These are phyloP conservation scores for Stylosanthes scabra DNA, from an alignment of 331 rosid genomes.

Conservation along the genomic window DNA sequence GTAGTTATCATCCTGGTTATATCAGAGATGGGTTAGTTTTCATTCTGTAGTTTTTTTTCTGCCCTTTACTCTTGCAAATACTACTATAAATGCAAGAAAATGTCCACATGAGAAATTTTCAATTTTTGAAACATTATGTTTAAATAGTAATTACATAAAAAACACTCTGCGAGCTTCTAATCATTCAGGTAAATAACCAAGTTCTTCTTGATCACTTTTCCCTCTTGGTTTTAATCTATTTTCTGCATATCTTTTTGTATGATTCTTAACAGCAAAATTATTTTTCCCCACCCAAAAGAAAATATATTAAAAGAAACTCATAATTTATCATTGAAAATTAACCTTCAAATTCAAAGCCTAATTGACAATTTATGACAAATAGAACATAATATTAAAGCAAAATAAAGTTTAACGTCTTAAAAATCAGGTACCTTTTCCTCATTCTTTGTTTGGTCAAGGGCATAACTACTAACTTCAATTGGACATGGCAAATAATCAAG, in stretches of 20 bases:
- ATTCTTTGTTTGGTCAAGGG: conserved; percentile 84
- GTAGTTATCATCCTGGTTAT: conserved; percentile 9
- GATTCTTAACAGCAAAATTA: too few relatives aligned
- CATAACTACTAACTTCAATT: conserved; percentile 81
- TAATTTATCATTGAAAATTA: neutral
- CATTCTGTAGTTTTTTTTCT: conserved; percentile 15
- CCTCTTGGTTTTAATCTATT: too few relatives aligned
- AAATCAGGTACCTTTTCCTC: conserved; percentile 80
- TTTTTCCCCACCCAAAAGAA: too few relatives aligned
- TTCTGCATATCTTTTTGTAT: too few relatives aligned
- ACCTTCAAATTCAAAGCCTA: conserved; percentile 25
- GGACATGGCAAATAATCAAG: conserved; percentile 95
- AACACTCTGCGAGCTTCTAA: conserved; percentile 15
- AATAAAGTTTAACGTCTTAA: conserved; percentile 23
- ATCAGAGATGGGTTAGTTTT: conserved; percentile 1
- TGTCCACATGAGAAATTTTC: conserved; percentile 3
- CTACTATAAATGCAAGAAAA: conserved; percentile 15
- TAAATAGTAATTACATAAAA: neutral
- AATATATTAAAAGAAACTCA: neutral
- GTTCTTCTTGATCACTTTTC: too few relatives aligned
- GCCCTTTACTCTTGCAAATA: neutral
- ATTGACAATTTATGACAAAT: conserved; percentile 15
- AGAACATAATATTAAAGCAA: conserved; percentile 25
- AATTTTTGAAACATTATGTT: conserved; percentile 21
- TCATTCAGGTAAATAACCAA: conserved; percentile 14